phyloP scores from a whole-genome alignment of 129 eudicot species.

The Arctium minus region DNA sequence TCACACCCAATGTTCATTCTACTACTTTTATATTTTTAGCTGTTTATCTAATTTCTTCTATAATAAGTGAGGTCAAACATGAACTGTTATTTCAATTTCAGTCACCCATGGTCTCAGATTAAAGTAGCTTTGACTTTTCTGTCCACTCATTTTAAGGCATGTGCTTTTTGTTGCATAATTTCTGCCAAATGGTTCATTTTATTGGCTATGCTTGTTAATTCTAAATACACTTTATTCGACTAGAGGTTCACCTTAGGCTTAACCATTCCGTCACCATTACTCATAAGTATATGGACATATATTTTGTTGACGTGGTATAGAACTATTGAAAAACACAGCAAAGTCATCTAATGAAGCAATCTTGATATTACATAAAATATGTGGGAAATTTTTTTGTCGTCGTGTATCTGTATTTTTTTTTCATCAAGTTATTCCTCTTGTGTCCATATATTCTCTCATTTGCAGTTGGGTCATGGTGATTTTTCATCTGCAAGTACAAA shows the following conservation, averaged over 20 bases:
- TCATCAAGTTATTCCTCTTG: background rate
- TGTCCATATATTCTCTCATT: constrained; percentile 6
- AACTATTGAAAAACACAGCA: constrained; percentile 4
- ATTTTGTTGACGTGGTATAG: background rate
- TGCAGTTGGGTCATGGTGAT: constrained; percentile 97
- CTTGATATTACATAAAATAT: background rate
- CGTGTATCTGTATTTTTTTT: background rate
- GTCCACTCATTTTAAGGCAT: background rate
- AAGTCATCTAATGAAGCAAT: constrained; percentile 10
- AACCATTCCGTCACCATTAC: background rate
- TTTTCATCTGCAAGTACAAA: constrained; percentile 89
- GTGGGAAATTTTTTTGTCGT: background rate
- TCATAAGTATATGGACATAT: background rate
- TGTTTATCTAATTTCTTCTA: background rate
- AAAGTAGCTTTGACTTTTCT: background rate
- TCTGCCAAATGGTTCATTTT: background rate
- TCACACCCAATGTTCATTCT: background rate
- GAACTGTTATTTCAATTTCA: background rate
- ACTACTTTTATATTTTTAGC: background rate
- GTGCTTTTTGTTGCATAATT: background rate
- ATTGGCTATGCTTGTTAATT: background rate
- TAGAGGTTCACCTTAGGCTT: background rate
- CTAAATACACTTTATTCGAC: background rate
- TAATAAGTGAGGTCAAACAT: background rate
- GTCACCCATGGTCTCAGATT: background rate